phyloP scores from a whole-genome alignment of 108 stramenopile genomes.

The Cyclotella choctawhatcheeana region DNA sequence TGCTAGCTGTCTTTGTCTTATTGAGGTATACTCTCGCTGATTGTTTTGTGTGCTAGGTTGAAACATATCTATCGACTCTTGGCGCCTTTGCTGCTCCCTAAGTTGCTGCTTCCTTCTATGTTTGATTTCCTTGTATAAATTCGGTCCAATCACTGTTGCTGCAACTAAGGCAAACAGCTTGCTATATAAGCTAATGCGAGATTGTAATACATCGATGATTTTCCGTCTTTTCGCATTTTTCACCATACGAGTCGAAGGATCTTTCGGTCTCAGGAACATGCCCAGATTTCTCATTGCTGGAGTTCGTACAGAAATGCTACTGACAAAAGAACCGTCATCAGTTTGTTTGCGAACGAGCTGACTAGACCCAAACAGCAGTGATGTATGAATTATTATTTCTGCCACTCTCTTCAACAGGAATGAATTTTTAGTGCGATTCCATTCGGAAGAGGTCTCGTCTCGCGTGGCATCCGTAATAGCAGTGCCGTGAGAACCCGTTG shows the following conservation, averaged over 20 bases:
- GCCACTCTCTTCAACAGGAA: conserved; percentile 29
- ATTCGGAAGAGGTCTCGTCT: neutral
- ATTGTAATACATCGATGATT: neutral
- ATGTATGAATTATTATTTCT: conserved; percentile 32
- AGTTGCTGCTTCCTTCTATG: conserved; percentile 28
- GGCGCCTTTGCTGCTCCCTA: conserved; percentile 20
- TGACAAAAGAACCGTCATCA: conserved; percentile 1
- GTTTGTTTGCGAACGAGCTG: conserved; percentile 4
- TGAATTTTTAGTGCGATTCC: neutral
- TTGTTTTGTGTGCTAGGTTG: neutral
- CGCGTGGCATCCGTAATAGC: neutral
- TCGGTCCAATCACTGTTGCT: conserved; percentile 35
- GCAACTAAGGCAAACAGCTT: conserved; percentile 37
- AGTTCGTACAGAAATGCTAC: conserved; percentile 29
- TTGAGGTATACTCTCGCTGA: neutral
- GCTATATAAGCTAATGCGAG: conserved; percentile 16
- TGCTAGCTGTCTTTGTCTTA: neutral
- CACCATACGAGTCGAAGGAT: neutral
- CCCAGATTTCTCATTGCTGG: conserved; percentile 51
- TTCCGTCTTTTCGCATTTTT: neutral
- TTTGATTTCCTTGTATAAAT: conserved; percentile 41
- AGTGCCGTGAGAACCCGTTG: conserved; percentile 1
- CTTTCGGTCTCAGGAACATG: conserved; percentile 28
- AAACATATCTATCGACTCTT: conserved; percentile 8
- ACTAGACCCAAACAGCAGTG: conserved; percentile 42